Base-by-base conservation (phyloP, 177 flowering plant species). In the Vitis hybrid region DNA sequence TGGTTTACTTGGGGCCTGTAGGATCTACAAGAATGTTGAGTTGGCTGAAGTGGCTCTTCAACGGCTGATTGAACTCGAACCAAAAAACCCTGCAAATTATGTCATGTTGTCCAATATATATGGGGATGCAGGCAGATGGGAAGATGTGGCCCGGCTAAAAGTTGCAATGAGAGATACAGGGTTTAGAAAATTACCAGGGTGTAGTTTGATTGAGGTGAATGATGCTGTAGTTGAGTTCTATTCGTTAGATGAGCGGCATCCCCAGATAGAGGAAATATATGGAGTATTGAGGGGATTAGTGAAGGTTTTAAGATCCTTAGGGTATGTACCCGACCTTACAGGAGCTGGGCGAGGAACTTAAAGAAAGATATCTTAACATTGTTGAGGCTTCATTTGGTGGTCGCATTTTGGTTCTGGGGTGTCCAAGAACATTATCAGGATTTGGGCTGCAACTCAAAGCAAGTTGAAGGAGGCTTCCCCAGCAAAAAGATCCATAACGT, bases 91-190 rank as follows among this genome's bases (percentile, higher is more conserved):
- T 32, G 82, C 93, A 61, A 91, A 91, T 50, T 87, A 81, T 61
- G 92, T 88, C 15, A 76, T 88, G 84, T 88, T 92, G 56, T 81
- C 93, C 15, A 94, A 94, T 73, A 76, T 94, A 56, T 90, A 92
- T 74, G 86, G 84, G 11, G 89, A 86, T 65, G 79, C 77, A 20
- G 82, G 85, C 35, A 85, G 82, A 71, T 88, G 89, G 94, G 78
- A 80, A 70, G 89, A 84, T 67, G 82, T 80, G 17, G 90, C 96
- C 11, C 67, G 83, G 20, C 20, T 88, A 63, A 94, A 88, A 78
- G 77, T 86, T 74, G 86, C 84, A 64, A 86, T 84, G 81, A 88
- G 87, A 71, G 85, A 85, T 53, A 89, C 80, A 17, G 85, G 88
- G 24, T 73, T 76, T 50, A 81, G 55, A 68, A 94, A 92, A 74